Conservation (phyloP, 1,284 basidiomycete genomes). For the Exobasidium cylindrosporum region DNA sequence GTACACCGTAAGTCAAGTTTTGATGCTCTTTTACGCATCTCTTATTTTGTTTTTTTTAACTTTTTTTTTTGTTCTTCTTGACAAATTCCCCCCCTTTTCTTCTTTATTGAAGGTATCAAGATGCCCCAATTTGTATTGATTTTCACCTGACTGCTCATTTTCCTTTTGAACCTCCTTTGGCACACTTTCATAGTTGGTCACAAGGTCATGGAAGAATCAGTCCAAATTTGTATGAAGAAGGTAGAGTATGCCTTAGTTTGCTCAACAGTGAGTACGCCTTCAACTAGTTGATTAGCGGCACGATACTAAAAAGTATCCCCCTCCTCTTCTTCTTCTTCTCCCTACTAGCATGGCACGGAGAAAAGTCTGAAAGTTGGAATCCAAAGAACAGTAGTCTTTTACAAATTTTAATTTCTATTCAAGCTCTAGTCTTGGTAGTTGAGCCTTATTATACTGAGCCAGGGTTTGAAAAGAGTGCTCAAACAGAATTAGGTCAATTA, state of each 20-base stretch:
- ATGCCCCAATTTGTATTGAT: conserved; percentile 91
- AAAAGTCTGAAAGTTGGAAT: conserved; percentile 58
- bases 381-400: conserved; percentile 71
- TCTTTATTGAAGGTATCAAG: conserved; percentile 62
- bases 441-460: conserved; percentile 65
- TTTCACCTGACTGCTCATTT: conserved; percentile 75
- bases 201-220: conserved; percentile 76
- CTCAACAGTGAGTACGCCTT: conserved; percentile 62
- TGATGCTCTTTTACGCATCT: background rate
- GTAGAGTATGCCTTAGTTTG: conserved; percentile 88
- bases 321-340: background rate
- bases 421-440: conserved; percentile 84
- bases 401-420: conserved; percentile 88
- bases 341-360: conserved; percentile 68
- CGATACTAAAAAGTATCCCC: background rate
- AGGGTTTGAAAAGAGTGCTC: conserved; percentile 29
- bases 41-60: background rate
- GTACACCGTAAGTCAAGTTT: conserved; percentile 65
- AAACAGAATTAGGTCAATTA: conserved; percentile 80
- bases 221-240: conserved; percentile 88
- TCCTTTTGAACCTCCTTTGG: conserved; percentile 78
- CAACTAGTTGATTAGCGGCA: background rate
- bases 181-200: conserved; percentile 89
- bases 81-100: conserved; percentile 57
- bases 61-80: too few species aligned